A percentile compares a stretch with the other conserved stretches of the same genome.
These are phyloP conservation scores for Dothistroma pini DNA, from an alignment of 2,329 filamentous ascomycete species.

Conservation along the genomic window DNA sequence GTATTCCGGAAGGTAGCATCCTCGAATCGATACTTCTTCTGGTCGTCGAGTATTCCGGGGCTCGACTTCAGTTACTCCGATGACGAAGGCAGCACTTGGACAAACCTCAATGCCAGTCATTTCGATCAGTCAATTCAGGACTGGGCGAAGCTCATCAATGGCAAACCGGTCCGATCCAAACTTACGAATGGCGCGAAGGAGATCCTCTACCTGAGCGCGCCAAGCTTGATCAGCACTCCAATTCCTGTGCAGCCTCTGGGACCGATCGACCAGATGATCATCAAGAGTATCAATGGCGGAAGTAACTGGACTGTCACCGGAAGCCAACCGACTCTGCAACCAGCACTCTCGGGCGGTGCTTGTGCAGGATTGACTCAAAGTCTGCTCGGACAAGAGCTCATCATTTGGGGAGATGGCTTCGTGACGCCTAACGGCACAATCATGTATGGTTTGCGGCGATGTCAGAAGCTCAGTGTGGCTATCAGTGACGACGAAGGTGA, in stretches of 20 bases:
- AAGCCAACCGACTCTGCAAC: conserved; percentile 4
- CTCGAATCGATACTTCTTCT: conserved; percentile 3
- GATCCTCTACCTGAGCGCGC: conserved; percentile 3
- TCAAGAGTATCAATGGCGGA: conserved; percentile 5
- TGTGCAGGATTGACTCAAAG: conserved; percentile 1
- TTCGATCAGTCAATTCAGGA: neutral
- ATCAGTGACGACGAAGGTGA: conserved; percentile 7
- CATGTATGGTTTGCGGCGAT: conserved; percentile 6
- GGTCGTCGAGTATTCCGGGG: conserved; percentile 4
- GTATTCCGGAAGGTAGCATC: conserved; percentile 2
- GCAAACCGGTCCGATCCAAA: conserved; percentile 3
- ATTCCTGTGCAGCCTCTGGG: conserved; percentile 6
- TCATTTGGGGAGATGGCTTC: conserved; percentile 10
- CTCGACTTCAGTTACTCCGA: conserved; percentile 4
- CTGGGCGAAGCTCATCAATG: conserved; percentile 4
- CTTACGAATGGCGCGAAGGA: conserved; percentile 1
- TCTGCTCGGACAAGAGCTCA: conserved; percentile 3
- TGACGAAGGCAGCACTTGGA: conserved; percentile 1
- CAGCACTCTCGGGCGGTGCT: conserved; percentile 3
- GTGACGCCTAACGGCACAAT: conserved; percentile 3
- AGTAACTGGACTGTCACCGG: neutral
- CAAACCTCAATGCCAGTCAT: conserved; percentile 1
- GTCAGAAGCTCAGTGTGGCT: conserved; percentile 7
- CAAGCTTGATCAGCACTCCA: conserved; percentile 8
- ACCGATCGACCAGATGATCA: conserved; percentile 3